A percentile compares a stretch with the other conserved stretches of the same genome.
phyloP scores from a whole-genome alignment of 805 yeast genomes.

The Sugiyamaella qingdaonensis region DNA sequence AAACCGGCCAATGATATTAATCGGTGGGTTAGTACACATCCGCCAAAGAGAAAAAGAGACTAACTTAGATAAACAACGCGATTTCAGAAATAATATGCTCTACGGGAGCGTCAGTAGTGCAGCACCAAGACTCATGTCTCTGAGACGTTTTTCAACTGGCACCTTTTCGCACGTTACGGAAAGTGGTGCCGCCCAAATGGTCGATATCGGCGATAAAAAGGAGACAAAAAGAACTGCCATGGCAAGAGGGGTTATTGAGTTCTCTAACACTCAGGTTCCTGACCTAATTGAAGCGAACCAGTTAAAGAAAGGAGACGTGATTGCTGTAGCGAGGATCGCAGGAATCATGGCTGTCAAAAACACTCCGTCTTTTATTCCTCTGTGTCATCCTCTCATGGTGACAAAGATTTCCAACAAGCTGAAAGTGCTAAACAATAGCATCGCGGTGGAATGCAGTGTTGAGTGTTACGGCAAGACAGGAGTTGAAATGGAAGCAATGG shows the following conservation, averaged over 20 bases:
- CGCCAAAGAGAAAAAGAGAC: not conserved
- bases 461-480: slow-evolving; percentile 51
- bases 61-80: not conserved
- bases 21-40: slow-evolving; percentile 43
- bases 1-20: slow-evolving; percentile 54
- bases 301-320: slow-evolving; percentile 51
- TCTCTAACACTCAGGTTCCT: slow-evolving; percentile 35
- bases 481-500: slow-evolving; percentile 55
- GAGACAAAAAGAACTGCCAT: slow-evolving; percentile 41
- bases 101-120: not conserved
- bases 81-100: not conserved
- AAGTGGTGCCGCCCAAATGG: slow-evolving; percentile 46
- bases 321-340: slow-evolving; percentile 45
- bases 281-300: slow-evolving; percentile 34
- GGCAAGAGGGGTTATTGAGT: slow-evolving; percentile 42
- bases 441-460: slow-evolving; percentile 38
- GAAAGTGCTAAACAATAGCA: slow-evolving; percentile 20
- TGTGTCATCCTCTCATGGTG: slow-evolving; percentile 47
- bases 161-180: slow-evolving; percentile 38
- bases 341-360: slow-evolving; percentile 51
- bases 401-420: slow-evolving; percentile 40
- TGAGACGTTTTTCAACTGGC: not conserved
- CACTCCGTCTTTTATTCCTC: slow-evolving; percentile 45
- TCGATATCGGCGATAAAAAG: slow-evolving; percentile 41
- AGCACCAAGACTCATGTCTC: not conserved